These are phyloP conservation scores for Tritrichomonas musculus DNA, from an alignment of 208 protist genomes.

Conservation along the genomic window DNA sequence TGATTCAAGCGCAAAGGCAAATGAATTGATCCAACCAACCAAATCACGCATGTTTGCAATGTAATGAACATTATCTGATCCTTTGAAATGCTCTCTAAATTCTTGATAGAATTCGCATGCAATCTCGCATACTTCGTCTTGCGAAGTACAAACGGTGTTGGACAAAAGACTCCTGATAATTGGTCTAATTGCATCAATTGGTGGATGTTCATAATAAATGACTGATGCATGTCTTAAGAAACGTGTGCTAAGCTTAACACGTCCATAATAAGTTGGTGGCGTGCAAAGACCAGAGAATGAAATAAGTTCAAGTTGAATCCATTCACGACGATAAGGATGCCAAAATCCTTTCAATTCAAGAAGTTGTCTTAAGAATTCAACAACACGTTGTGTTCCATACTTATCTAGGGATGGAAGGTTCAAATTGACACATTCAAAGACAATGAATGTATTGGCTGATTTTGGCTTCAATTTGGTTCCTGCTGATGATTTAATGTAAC, in stretches of 20 bases:
- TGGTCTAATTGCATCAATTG: slow-evolving; percentile 61
- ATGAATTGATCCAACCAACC: not conserved
- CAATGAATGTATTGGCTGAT: slow-evolving; percentile 69
- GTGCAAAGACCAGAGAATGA: slow-evolving; percentile 91
- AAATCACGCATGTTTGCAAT: not conserved
- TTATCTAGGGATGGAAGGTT: slow-evolving; percentile 87
- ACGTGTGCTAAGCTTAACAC: slow-evolving; percentile 78
- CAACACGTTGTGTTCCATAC: slow-evolving; percentile 93
- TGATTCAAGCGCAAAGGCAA: not conserved
- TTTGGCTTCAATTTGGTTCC: slow-evolving; percentile 42
- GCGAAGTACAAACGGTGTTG: slow-evolving; percentile 76
- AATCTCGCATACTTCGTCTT: slow-evolving; percentile 35
- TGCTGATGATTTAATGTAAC: slow-evolving; percentile 70
- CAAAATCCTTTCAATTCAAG: slow-evolving; percentile 92
- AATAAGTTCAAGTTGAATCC: slow-evolving; percentile 81
- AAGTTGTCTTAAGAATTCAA: slow-evolving; percentile 92
- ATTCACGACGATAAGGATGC: slow-evolving; percentile 61
- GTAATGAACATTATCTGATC: slow-evolving; percentile 61
- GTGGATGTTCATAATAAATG: slow-evolving; percentile 94
- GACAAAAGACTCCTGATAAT: slow-evolving; percentile 89
- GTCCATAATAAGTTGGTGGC: slow-evolving; percentile 94
- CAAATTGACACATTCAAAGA: slow-evolving; percentile 98
- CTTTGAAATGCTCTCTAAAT: slow-evolving; percentile 47
- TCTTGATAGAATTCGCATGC: slow-evolving; percentile 47
- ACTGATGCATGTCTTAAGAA: slow-evolving; percentile 93